phyloP scores from a whole-genome alignment of 2,329 filamentous ascomycete genomes.

The Pseudogymnoascus sp. region DNA sequence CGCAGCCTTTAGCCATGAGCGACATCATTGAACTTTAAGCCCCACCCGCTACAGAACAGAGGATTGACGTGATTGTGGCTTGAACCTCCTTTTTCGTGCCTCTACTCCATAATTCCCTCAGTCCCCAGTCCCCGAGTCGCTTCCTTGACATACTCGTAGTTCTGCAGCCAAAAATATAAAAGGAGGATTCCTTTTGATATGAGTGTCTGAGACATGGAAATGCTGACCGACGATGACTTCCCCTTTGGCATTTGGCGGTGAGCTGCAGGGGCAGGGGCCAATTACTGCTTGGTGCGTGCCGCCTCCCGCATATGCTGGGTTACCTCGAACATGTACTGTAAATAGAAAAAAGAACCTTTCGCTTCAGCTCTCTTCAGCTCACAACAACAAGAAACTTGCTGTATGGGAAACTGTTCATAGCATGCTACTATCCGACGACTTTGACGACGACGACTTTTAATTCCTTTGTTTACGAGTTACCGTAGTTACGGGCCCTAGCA shows the following conservation, averaged over 20 bases:
- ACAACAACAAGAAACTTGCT: background rate
- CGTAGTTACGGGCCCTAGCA: background rate
- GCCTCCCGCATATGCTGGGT: conserved; percentile 4
- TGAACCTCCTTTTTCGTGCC: background rate
- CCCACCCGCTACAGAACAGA: background rate
- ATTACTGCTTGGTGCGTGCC: conserved; percentile 8
- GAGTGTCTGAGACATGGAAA: background rate
- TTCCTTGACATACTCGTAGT: background rate
- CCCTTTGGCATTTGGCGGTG: background rate
- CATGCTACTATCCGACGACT: background rate
- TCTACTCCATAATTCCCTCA: background rate
- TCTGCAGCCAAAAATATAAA: background rate
- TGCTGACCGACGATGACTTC: conserved; percentile 5
- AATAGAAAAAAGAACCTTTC: background rate
- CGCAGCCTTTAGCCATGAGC: conserved; percentile 60
- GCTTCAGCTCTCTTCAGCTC: background rate
- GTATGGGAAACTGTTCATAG: background rate
- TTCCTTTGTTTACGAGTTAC: conserved; percentile 1
- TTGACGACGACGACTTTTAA: background rate
- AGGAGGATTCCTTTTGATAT: background rate
- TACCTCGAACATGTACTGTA: background rate
- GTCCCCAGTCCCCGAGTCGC: background rate
- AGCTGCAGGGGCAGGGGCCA: conserved; percentile 6
- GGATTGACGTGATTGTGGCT: background rate
- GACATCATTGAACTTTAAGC: conserved; percentile 62